Evolutionary conservation across 176 grass and related monocot species (phyloP), one percentile per base, ranked within the genome.

Genomic region (Saccharum officinarum): DNA sequence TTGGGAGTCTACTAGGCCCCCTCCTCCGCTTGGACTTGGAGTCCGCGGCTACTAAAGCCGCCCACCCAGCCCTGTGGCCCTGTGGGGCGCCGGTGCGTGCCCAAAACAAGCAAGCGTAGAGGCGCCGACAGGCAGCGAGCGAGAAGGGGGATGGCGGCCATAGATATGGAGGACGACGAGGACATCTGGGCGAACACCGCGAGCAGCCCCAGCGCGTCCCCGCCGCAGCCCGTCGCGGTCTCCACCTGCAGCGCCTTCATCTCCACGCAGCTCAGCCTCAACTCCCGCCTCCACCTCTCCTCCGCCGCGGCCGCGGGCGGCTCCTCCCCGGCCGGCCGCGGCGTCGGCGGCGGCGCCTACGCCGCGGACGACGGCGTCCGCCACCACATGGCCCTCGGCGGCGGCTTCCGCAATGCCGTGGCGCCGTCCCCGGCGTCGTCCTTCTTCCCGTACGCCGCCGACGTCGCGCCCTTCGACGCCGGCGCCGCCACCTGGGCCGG

Each of bases 251-350:
- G 39, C 28, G 66, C 55, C 54, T 65, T 73, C 71, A 85, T 85
- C 63, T 84, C 77, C 71, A 91, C 89, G 25, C 70, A 83, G 63
- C 89, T 87, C 25, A 91, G 81, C 89, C 81, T 84, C 85, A 87
- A 84, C 89, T 84, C 81, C 20, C 63, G 10, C 81, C 62, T 84
- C 69, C 85, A 69, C 10, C 69, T 84, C 70, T 72, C 75, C 69
- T 23, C 75, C 61, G 6, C 33, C 69, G 45, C 4, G 61, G 11
- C 33, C 44, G 73, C 28, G 72, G 26, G 26, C 16, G 8, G 7
- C 34, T 65, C 62, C 37, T 23, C 82, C 20, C 79, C 44, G 33
- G 7, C 17, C 3, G 12, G 7, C 69, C 36, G 36, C 26, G 3
- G 36, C 7, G 18, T 57, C 55, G 14, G 8, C 36, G 60, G 3